Evolutionary conservation across 768 basidiomycete genomes (phyloP).

Genomic region (Boletus rufocinnamomeus): DNA sequence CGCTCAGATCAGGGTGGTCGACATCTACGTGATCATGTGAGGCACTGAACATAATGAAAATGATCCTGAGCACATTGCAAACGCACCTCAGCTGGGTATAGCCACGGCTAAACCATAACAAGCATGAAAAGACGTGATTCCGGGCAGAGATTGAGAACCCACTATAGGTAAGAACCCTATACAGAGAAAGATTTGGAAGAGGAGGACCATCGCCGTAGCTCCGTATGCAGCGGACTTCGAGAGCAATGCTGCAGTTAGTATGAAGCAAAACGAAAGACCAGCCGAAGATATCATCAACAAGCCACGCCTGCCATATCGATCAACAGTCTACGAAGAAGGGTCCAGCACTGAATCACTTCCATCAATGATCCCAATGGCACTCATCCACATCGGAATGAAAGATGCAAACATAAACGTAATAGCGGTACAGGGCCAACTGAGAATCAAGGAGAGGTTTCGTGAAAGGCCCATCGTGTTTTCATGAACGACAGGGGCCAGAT

Average conservation of each 20-base stretch:
- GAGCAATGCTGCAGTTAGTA: not conserved
- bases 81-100: conserved; percentile 1
- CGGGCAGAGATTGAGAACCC: not conserved
- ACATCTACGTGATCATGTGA: not conserved
- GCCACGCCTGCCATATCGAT: conserved; percentile 2
- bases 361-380: not conserved
- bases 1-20: not conserved
- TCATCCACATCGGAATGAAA: not conserved
- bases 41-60: not conserved
- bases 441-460: not conserved
- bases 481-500: not conserved
- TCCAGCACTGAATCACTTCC: not conserved
- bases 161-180: not conserved
- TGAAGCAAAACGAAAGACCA: not conserved
- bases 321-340: not conserved
- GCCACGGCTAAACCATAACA: not conserved
- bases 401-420: conserved; percentile 6
- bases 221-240: not conserved
- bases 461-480: not conserved
- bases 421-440: not conserved
- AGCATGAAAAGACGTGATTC: not conserved
- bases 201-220: not conserved
- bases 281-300: not conserved
- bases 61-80: not conserved
- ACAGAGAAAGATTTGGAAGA: not conserved